Percentiles rank a stretch among this genome's conserved stretches.
phyloP scores from a whole-genome alignment of 495 filamentous ascomycete genomes.

The Penicillium fimorum region DNA sequence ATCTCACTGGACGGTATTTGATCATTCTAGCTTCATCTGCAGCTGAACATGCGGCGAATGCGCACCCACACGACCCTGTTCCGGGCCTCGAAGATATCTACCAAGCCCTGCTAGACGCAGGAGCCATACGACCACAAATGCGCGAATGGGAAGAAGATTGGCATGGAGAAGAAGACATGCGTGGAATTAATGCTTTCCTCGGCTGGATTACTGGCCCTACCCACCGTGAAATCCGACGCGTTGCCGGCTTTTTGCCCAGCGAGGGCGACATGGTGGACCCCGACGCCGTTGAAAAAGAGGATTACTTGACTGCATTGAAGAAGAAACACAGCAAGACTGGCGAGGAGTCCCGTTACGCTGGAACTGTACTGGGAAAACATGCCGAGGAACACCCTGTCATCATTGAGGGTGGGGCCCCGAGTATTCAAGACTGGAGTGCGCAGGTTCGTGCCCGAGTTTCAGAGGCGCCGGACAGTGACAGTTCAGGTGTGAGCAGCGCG shows the following conservation, averaged over 20 bases:
- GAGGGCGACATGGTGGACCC: constrained; percentile 47
- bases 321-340: constrained; percentile 81
- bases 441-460: constrained; percentile 37
- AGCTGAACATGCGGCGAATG: constrained; percentile 56
- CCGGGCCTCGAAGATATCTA: constrained; percentile 73
- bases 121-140: constrained; percentile 63
- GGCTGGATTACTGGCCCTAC: constrained; percentile 67
- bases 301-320: constrained; percentile 76
- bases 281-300: constrained; percentile 57
- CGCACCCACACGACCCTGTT: constrained; percentile 47
- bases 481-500: constrained; percentile 44
- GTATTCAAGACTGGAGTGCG: constrained; percentile 63
- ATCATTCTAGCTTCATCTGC: constrained; percentile 63
- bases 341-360: constrained; percentile 76
- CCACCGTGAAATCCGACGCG: constrained; percentile 70
- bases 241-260: constrained; percentile 55
- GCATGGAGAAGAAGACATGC: constrained; percentile 64
- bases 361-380: constrained; percentile 71
- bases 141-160: constrained; percentile 58
- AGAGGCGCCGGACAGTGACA: constrained; percentile 33
- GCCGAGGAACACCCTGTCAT: constrained; percentile 64
- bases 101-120: constrained; percentile 74
- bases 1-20: constrained; percentile 73
- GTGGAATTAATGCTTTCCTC: constrained; percentile 69
- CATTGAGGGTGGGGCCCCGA: constrained; percentile 71